Conservation (phyloP, 768 basidiomycete genomes). For the Mycena amicta region DNA sequence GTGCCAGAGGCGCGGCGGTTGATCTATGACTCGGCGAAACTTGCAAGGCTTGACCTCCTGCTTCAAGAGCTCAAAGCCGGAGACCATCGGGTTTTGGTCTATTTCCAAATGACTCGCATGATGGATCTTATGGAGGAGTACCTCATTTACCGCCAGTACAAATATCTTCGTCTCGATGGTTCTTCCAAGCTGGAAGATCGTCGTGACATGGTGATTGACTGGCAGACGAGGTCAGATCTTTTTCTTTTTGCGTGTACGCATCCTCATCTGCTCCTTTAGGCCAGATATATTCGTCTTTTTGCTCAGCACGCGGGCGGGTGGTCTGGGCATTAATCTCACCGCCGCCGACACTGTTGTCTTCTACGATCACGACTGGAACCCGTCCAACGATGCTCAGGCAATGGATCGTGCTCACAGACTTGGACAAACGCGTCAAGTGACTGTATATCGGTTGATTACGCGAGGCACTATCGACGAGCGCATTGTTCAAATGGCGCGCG, state of each 20-base stretch:
- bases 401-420: conserved; percentile 98
- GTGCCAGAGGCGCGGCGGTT: conserved; percentile 94
- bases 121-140: conserved; percentile 99
- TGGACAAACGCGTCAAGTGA: conserved; percentile 96
- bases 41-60: conserved; percentile 86
- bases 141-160: conserved; percentile 94
- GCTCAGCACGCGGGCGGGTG: conserved; percentile 93
- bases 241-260: background rate
- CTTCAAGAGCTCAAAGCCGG: conserved; percentile 89
- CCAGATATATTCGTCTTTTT: conserved; percentile 89
- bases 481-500: conserved; percentile 92
- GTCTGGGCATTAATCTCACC: conserved; percentile 93
- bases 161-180: conserved; percentile 90
- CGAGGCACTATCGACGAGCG: conserved; percentile 96
- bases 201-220: conserved; percentile 98
- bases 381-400: conserved; percentile 95
- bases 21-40: conserved; percentile 95
- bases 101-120: conserved; percentile 99
- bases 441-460: conserved; percentile 93
- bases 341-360: conserved; percentile 96
- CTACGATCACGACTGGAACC: conserved; percentile 96
- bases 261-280: conserved; percentile 38
- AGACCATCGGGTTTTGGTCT: conserved; percentile 92
- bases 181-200: conserved; percentile 94
- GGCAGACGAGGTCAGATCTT: conserved; percentile 85